phyloP scores from a whole-genome alignment of 1,139 yeast species.

The Saccharomycopsis hybrid region DNA sequence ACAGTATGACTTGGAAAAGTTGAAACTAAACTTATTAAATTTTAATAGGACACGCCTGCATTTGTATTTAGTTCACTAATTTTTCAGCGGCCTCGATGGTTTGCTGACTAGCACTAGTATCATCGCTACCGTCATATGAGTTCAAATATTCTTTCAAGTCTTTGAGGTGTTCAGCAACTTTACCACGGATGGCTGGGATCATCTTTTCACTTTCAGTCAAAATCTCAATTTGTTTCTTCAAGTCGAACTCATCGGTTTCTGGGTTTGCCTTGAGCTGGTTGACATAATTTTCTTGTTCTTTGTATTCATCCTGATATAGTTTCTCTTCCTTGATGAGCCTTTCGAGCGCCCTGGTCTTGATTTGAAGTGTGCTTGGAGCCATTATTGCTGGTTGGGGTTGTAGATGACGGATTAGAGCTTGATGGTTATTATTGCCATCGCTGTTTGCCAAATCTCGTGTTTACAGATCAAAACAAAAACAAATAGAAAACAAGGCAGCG shows the following conservation, averaged over 20 bases:
- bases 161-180: conserved; percentile 43
- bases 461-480: too few species aligned
- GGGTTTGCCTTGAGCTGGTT: conserved; percentile 29
- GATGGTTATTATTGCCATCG: too few species aligned
- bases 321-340: conserved; percentile 68
- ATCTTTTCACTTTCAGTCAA: conserved; percentile 63
- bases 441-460: too few species aligned
- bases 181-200: conserved; percentile 54
- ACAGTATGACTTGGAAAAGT: too few species aligned
- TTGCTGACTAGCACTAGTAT: conserved; percentile 36
- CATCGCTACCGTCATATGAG: conserved; percentile 40
- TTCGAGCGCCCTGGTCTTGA: conserved; percentile 67
- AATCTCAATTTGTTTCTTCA: conserved; percentile 61
- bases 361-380: conserved; percentile 74
- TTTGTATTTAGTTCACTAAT: too few species aligned
- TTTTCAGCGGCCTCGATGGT: conserved; percentile 21
- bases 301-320: conserved; percentile 57
- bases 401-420: too few species aligned
- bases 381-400: too few species aligned
- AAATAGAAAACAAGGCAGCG: too few species aligned
- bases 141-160: conserved; percentile 39
- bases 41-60: too few species aligned
- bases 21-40: too few species aligned
- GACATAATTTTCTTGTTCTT: conserved; percentile 51
- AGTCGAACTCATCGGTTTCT: conserved; percentile 34